Percentiles rank a stretch among this genome's conserved stretches.
These are phyloP conservation scores for Calonectria crousiana DNA, from an alignment of 2,329 filamentous ascomycete genomes.

Conservation along the genomic window DNA sequence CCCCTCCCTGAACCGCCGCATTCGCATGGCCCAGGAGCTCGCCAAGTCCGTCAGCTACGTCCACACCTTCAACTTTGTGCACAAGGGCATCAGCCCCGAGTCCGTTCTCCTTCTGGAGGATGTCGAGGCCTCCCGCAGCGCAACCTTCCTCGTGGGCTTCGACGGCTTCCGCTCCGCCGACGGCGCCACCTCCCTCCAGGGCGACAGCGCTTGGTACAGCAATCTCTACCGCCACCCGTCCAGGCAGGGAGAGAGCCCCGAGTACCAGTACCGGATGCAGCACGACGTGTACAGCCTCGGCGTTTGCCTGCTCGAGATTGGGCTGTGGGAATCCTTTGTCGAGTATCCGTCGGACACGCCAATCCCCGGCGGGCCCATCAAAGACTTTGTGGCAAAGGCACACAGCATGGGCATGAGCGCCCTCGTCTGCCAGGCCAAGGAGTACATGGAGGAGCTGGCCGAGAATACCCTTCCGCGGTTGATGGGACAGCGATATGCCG, in stretches of 20 bases:
- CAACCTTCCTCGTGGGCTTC: slow-evolving; percentile 15
- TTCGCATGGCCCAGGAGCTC: slow-evolving; percentile 18
- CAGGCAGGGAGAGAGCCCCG: slow-evolving; percentile 11
- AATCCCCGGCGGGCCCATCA: slow-evolving; percentile 8
- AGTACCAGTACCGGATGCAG: slow-evolving; percentile 18
- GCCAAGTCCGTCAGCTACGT: slow-evolving; percentile 24
- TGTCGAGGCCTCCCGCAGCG: not conserved
- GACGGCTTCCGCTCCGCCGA: slow-evolving; percentile 17
- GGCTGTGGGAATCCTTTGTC: slow-evolving; percentile 21
- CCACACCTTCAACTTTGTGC: slow-evolving; percentile 21
- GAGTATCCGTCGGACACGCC: slow-evolving; percentile 12
- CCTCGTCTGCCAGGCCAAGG: slow-evolving; percentile 12
- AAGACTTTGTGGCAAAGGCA: not conserved
- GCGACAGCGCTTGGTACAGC: slow-evolving; percentile 10
- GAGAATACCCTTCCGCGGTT: not conserved
- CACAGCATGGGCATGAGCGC: not conserved
- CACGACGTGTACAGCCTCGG: slow-evolving; percentile 25
- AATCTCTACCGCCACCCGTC: slow-evolving; percentile 20
- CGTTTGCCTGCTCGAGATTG: slow-evolving; percentile 23
- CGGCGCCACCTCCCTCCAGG: slow-evolving; percentile 1
- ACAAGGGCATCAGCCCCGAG: slow-evolving; percentile 24
- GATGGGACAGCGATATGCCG: slow-evolving; percentile 12
- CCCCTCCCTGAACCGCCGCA: not conserved
- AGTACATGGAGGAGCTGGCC: slow-evolving; percentile 8
- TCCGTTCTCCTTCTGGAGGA: slow-evolving; percentile 10